A percentile compares a stretch with the other conserved stretches of the same genome.
phyloP scores from a whole-genome alignment of 2,329 filamentous ascomycete species.

The Ascocoryne sarcoides region DNA sequence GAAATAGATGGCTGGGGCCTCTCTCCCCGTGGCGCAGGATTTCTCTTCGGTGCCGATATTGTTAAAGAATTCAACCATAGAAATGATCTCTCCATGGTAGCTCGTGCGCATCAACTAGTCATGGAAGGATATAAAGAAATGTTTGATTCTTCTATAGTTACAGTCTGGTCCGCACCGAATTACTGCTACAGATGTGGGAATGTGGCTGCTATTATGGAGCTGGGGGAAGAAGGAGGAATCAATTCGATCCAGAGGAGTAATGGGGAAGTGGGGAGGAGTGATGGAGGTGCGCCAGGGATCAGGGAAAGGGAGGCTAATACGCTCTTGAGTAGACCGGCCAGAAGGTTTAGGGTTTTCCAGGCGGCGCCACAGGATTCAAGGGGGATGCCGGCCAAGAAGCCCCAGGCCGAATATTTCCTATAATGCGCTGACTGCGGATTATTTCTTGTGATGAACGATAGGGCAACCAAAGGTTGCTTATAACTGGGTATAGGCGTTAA shows the following conservation, averaged over 20 bases:
- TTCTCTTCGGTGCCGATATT: conserved; percentile 91
- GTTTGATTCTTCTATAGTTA: conserved; percentile 93
- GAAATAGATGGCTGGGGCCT: conserved; percentile 96
- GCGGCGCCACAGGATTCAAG: conserved; percentile 91
- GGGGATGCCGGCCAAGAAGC: conserved; percentile 98
- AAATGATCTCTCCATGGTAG: conserved; percentile 87
- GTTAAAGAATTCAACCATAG: conserved; percentile 93
- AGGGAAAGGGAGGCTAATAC: conserved; percentile 40
- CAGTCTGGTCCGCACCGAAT: conserved; percentile 96
- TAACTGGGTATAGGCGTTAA: no score
- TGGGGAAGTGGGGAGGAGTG: conserved; percentile 43
- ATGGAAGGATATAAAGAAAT: conserved; percentile 99
- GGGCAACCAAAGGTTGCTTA: no score
- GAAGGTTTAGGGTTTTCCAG: conserved; percentile 91
- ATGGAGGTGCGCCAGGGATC: conserved; percentile 42
- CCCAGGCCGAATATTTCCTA: conserved; percentile 93
- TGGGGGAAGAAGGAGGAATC: conserved; percentile 76
- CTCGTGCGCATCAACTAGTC: conserved; percentile 90
- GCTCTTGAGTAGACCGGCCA: conserved; percentile 57
- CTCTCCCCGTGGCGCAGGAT: conserved; percentile 87
- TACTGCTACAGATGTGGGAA: conserved; percentile 92
- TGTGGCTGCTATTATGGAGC: conserved; percentile 86
- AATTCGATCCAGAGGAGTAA: conserved; percentile 37
- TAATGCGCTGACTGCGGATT: no score
- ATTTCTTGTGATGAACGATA: no score